Evolutionary conservation across 2,329 filamentous ascomycete genomes (phyloP), one percentile per base, ranked within the genome.

Genomic region (Diaporthe citri): DNA sequence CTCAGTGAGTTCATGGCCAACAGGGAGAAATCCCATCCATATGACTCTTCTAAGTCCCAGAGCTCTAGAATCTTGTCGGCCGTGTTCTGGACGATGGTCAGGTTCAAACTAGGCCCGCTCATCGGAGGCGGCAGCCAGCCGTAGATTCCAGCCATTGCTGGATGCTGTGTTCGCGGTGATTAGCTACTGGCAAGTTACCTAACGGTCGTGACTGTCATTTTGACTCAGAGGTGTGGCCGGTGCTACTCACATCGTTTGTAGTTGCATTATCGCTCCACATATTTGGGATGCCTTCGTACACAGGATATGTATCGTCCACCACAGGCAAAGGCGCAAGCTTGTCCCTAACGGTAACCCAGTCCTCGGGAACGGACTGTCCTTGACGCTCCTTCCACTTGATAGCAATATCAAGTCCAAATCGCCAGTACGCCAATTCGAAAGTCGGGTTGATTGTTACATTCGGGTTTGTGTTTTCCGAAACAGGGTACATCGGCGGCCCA

Each of bases 371-470:
- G 0, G 82, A 59, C n/a, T 85, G 81, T 2, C 82, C 82, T 64
- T 88, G 87, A 4, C 89, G 83, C 62, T 81, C 74, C 78, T 88
- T 89, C 90, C 90, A 92, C 13, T 81, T 78, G 3, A 84, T 82
- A 4, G 90, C 90, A 1, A 91, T 80, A 34, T 88, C 85, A 22
- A 92, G 84, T 1, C 90, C 90, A 75, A 92, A 92, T 22, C 88
- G 85, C 90, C 90, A 92, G 80, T 92, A 92, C 9, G 90, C 87
- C 8, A 89, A 82, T 81, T 92, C 90, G 73, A 92, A 92, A 0
- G 89, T 87, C 25, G 90, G 88, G 77, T 92, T 92, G 3, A 88
- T 79, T 0, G 90, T 91, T 1, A 78, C 81, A 75, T 91, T 91
- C 0, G 90, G 89, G 15, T 86, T 85, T 0, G 90, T 91, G 77